Conservation (phyloP, 2,329 filamentous ascomycete genomes). For the Stromatinia cepivora region DNA sequence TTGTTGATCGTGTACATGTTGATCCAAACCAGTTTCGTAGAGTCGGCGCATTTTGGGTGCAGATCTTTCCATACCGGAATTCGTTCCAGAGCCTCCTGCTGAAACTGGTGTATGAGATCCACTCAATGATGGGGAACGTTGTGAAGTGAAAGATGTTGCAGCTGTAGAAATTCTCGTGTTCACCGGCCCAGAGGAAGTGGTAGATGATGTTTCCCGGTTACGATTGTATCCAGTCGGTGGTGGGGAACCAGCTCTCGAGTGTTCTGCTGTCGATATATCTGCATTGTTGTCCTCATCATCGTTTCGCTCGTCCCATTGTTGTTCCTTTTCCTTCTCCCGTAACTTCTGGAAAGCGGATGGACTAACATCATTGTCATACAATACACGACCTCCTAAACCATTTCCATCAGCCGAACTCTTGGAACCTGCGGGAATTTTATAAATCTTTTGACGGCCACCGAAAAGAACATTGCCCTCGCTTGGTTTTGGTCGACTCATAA, state of each 20-base stretch:
- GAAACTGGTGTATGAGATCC: constrained; percentile 49
- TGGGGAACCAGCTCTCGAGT: constrained; percentile 54
- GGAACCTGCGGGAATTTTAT: constrained; percentile 67
- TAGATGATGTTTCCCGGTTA: constrained; percentile 85
- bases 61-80: constrained; percentile 58
- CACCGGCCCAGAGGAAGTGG: constrained; percentile 63
- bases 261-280: constrained; percentile 36
- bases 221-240: constrained; percentile 65
- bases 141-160: constrained; percentile 84
- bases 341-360: constrained; percentile 81
- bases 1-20: constrained; percentile 80
- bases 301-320: constrained; percentile 42
- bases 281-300: constrained; percentile 34
- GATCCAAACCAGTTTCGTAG: constrained; percentile 79
- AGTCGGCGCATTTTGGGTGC: constrained; percentile 71
- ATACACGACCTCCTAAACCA: constrained; percentile 62
- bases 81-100: constrained; percentile 42
- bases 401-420: constrained; percentile 45
- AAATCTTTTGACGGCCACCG: constrained; percentile 93
- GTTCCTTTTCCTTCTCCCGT: constrained; percentile 49
- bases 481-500: constrained; percentile 83
- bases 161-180: constrained; percentile 78
- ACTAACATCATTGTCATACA: constrained; percentile 87
- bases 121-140: constrained; percentile 55
- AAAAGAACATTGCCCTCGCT: constrained; percentile 91